phyloP scores from a whole-genome alignment of 2,329 filamentous ascomycete species.

The Trichoderma koningiopsis region DNA sequence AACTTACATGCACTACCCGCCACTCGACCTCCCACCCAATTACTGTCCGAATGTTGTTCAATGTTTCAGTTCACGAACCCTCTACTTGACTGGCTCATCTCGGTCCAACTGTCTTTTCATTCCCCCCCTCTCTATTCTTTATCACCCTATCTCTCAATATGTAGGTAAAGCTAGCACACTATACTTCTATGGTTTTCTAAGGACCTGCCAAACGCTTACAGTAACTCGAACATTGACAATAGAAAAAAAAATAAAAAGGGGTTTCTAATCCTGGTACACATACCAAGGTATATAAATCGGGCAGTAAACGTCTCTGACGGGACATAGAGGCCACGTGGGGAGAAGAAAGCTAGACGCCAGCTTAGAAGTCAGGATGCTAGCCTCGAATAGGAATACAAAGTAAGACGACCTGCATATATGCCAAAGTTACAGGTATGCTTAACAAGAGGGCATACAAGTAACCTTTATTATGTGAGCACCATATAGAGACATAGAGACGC shows the following conservation, averaged over 20 bases:
- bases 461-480: neutral
- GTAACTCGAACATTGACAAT: too few species aligned
- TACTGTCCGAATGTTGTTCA: neutral
- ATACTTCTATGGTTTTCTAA: neutral
- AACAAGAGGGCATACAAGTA: neutral
- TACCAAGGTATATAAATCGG: neutral
- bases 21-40: neutral
- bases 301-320: neutral
- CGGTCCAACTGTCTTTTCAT: neutral
- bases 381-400: neutral
- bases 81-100: neutral
- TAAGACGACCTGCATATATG: neutral
- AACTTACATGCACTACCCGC: neutral
- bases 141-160: neutral
- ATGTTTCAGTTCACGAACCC: neutral
- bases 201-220: neutral
- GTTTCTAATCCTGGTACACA: neutral
- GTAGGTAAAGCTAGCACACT: neutral
- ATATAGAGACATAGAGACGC: neutral
- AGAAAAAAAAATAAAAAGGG: neutral
- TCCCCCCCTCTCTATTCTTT: neutral
- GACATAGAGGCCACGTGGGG: neutral
- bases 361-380: neutral
- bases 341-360: neutral
- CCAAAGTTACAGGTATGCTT: neutral